Conservation (phyloP, 2,329 filamentous ascomycete genomes). For the Lasiodiplodia sp. region DNA sequence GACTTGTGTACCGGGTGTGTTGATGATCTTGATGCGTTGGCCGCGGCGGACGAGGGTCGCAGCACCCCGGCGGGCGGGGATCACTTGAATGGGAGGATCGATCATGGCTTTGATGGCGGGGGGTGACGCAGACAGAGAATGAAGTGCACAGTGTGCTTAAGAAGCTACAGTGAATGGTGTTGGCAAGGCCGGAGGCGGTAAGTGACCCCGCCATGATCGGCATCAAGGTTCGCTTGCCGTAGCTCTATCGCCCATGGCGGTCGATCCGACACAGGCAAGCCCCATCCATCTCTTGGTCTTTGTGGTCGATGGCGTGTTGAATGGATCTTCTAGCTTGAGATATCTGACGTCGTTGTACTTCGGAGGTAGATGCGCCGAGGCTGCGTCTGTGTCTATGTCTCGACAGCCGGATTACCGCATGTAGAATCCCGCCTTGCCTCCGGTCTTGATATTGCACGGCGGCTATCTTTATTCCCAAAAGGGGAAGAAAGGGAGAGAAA, state of each 20-base stretch:
- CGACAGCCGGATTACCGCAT: not conserved
- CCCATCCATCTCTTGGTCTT: not conserved
- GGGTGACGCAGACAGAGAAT: not conserved
- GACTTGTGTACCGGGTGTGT: constrained; percentile 58
- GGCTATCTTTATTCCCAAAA: too few species aligned
- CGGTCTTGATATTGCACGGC: too few species aligned
- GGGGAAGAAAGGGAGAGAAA: too few species aligned
- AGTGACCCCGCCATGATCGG: constrained; percentile 17
- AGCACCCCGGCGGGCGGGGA: constrained; percentile 58
- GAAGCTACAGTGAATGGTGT: not conserved
- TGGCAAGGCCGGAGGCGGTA: not conserved
- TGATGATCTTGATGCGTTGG: constrained; percentile 59
- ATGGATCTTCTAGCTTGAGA: not conserved
- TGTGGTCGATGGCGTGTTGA: not conserved
- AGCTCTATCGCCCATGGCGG: constrained; percentile 6
- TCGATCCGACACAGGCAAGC: constrained; percentile 1
- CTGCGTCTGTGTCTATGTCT: not conserved
- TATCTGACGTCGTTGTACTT: not conserved
- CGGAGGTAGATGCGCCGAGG: not conserved
- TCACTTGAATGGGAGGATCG: constrained; percentile 45
- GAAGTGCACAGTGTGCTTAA: too few species aligned
- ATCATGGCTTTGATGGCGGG: not conserved
- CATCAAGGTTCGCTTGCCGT: constrained; percentile 9
- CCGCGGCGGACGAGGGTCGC: constrained; percentile 59
- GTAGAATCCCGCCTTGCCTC: not conserved